Conservation (phyloP, 2,329 filamentous ascomycete species). For the Aureobasidium sp. region DNA sequence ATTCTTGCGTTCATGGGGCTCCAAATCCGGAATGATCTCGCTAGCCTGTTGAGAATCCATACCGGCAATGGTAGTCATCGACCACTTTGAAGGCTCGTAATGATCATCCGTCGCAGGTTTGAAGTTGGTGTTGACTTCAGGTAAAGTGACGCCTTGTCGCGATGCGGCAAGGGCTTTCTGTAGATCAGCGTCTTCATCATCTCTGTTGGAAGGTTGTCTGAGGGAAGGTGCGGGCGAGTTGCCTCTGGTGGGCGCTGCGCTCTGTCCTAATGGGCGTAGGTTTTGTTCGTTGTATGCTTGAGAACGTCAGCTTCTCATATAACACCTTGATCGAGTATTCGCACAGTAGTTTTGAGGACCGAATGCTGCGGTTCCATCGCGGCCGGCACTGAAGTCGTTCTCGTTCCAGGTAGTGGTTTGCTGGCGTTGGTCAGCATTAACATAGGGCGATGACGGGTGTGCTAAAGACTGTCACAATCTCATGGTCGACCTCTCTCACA, state of each 20-base stretch:
- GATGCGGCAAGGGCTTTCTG: slow-evolving; percentile 20
- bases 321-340: background rate
- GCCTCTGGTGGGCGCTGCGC: slow-evolving; percentile 24
- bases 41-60: slow-evolving; percentile 30
- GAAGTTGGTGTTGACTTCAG: slow-evolving; percentile 31
- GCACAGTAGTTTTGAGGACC: slow-evolving; percentile 11
- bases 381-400: slow-evolving; percentile 19
- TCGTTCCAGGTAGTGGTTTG: slow-evolving; percentile 23
- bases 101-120: slow-evolving; percentile 45
- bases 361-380: slow-evolving; percentile 20
- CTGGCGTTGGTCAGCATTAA: background rate
- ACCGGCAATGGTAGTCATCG: slow-evolving; percentile 32
- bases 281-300: slow-evolving; percentile 17
- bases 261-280: slow-evolving; percentile 22
- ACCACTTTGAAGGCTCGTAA: slow-evolving; percentile 48
- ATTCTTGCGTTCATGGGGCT: slow-evolving; percentile 35
- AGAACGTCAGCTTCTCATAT: background rate
- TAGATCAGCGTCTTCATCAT: slow-evolving; percentile 25
- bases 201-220: slow-evolving; percentile 20
- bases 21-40: slow-evolving; percentile 47
- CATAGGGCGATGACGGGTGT: background rate
- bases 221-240: slow-evolving; percentile 21
- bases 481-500: background rate
- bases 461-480: background rate
- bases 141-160: slow-evolving; percentile 44